phyloP scores from a whole-genome alignment of 2,329 filamentous ascomycete species.

The Pseudogymnoascus sp. region DNA sequence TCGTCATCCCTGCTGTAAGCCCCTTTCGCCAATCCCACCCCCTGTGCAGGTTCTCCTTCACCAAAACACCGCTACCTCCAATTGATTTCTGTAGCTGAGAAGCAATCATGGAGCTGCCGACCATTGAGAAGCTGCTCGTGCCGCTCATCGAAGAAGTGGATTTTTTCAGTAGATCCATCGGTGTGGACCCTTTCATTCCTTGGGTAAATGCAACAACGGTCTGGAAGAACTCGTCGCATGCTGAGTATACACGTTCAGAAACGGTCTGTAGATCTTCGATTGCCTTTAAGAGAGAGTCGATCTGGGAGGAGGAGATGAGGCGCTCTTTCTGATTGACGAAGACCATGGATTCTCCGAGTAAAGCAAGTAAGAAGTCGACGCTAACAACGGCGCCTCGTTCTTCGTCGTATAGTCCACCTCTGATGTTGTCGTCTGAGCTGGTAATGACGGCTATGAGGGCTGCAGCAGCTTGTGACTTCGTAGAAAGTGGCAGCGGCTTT shows the following conservation, averaged over 20 bases:
- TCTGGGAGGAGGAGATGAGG: constrained; percentile 61
- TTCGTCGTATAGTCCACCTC: constrained; percentile 79
- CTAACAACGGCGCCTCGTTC: constrained; percentile 74
- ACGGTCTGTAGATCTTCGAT: constrained; percentile 75
- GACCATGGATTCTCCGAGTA: constrained; percentile 75
- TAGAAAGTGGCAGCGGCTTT: constrained; percentile 38
- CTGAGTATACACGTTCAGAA: constrained; percentile 59
- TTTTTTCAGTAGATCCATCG: constrained; percentile 61
- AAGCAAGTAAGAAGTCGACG: constrained; percentile 74
- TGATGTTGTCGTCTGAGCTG: constrained; percentile 82
- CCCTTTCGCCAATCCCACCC: constrained; percentile 66
- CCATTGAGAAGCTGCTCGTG: constrained; percentile 51
- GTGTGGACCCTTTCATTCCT: constrained; percentile 52
- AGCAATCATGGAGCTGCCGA: constrained; percentile 64
- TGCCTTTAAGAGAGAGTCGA: constrained; percentile 66
- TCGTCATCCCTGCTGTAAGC: constrained; percentile 48
- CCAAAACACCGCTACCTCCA: constrained; percentile 42
- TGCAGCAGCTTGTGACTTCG: constrained; percentile 61
- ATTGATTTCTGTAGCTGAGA: constrained; percentile 54
- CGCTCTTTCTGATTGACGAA: constrained; percentile 58
- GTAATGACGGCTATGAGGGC: constrained; percentile 76
- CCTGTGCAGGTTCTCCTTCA: constrained; percentile 41
- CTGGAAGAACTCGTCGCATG: constrained; percentile 70
- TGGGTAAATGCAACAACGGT: constrained; percentile 65
- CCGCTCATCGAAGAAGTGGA: constrained; percentile 44